Conservation (phyloP, 177 flowering plant genomes). For the Vitis hybrid region DNA sequence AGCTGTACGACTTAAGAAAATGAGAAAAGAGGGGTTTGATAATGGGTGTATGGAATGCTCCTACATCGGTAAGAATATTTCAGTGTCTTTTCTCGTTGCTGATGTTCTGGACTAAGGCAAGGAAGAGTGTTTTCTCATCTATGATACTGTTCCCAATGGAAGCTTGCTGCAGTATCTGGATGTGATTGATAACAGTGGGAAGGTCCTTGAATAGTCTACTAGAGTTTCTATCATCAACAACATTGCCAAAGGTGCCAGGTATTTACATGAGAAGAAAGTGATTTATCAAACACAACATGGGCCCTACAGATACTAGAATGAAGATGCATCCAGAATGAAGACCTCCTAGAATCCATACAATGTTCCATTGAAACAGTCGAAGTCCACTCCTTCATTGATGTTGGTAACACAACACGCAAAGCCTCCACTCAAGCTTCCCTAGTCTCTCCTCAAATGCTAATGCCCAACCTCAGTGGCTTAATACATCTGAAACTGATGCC, state of each 20-base stretch:
- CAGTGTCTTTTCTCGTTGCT: no score
- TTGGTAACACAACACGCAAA: constrained; percentile 79
- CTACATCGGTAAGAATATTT: no score
- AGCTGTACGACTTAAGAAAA: no score
- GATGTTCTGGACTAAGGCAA: constrained; percentile 21
- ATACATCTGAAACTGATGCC: constrained; percentile 84
- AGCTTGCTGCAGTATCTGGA: constrained; percentile 56
- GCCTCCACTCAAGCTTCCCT: constrained; percentile 95
- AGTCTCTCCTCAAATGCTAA: constrained; percentile 90
- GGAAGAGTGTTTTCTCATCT: constrained; percentile 69
- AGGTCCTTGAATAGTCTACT: constrained; percentile 60
- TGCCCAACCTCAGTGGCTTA: constrained; percentile 93
- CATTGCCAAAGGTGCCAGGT: constrained; percentile 62
- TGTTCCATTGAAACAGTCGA: constrained; percentile 87
- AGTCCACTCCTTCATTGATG: constrained; percentile 84
- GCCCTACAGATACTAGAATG: no score
- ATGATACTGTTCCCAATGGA: constrained; percentile 61
- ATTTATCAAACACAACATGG: no score
- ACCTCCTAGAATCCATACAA: constrained; percentile 90
- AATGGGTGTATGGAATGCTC: no score
- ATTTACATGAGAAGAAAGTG: constrained; percentile 41
- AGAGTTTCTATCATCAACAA: constrained; percentile 53
- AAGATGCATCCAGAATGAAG: constrained; percentile 57
- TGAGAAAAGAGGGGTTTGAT: no score
- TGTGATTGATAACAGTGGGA: constrained; percentile 29